These are phyloP conservation scores for Pythium volutum DNA, from an alignment of 352 stramenopile genomes.

Conservation along the genomic window DNA sequence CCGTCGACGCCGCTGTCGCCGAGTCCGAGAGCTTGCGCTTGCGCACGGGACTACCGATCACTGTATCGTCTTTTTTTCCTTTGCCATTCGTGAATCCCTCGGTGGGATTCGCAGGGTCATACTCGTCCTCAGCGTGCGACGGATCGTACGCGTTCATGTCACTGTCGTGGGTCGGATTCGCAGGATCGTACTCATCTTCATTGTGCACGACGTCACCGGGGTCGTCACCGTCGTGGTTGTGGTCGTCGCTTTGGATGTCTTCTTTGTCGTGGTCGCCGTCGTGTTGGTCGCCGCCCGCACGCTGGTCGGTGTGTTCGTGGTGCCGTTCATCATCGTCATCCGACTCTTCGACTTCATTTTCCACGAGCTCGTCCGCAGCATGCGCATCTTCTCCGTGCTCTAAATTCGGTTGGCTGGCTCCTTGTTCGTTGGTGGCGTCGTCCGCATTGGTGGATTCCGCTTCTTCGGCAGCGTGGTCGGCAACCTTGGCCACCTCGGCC, in stretches of 20 bases:
- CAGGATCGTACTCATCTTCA: conserved; percentile 32
- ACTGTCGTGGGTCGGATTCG: conserved; percentile 20
- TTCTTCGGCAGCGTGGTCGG: neutral
- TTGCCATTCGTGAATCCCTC: neutral
- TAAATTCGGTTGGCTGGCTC: neutral
- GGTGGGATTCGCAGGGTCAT: conserved; percentile 24
- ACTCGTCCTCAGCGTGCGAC: conserved; percentile 19
- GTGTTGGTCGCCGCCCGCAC: too few relatives aligned
- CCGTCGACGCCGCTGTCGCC: conserved; percentile 1
- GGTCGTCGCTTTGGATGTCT: neutral
- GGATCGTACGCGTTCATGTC: conserved; percentile 17
- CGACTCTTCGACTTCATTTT: neutral
- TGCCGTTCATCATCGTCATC: conserved; percentile 4
- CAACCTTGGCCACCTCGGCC: neutral
- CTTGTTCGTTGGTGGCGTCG: neutral
- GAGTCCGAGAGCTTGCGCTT: conserved; percentile 19
- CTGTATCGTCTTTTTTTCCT: neutral
- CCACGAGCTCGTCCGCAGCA: neutral
- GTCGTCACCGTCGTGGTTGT: neutral
- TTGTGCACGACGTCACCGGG: conserved; percentile 16
- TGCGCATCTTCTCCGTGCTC: neutral
- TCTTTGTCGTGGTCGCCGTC: neutral
- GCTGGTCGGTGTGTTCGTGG: neutral
- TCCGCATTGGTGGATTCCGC: neutral
- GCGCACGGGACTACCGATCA: neutral